phyloP scores from a whole-genome alignment of 2,329 filamentous ascomycete species.

The Paradendryphiella salina region DNA sequence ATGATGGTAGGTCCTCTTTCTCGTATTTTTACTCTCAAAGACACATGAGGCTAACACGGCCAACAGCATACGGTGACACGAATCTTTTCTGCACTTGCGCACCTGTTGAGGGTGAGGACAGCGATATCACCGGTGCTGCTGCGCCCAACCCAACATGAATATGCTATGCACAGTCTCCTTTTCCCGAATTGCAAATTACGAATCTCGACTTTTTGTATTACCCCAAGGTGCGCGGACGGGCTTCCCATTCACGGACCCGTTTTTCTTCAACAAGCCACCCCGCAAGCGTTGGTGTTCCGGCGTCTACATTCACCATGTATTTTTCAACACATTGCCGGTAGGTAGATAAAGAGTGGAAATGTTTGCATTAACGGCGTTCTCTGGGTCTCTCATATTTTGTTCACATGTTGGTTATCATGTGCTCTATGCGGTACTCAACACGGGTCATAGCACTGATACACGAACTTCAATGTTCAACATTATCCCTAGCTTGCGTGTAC shows the following conservation, averaged over 20 bases:
- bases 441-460: too few relatives aligned
- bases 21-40: neutral
- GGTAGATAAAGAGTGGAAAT: too few relatives aligned
- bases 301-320: neutral
- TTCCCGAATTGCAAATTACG: neutral
- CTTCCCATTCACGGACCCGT: neutral
- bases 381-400: too few relatives aligned
- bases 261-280: conserved; percentile 5
- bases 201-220: neutral
- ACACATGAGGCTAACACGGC: conserved; percentile 25
- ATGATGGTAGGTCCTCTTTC: conserved; percentile 69
- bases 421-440: too few relatives aligned
- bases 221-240: too few relatives aligned
- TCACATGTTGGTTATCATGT: too few relatives aligned
- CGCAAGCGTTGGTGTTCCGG: conserved; percentile 1
- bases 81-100: conserved; percentile 96
- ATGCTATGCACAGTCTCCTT: neutral
- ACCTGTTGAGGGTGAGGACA: conserved; percentile 64
- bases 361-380: too few relatives aligned
- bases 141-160: conserved; percentile 40
- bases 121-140: conserved; percentile 40
- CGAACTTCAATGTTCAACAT: too few relatives aligned
- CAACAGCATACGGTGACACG: conserved; percentile 78
- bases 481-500: too few relatives aligned
- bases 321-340: too few relatives aligned